Percentiles rank a stretch among this genome's conserved stretches.
These are phyloP conservation scores for Neolecta irregularis DNA, from an alignment of 1,139 yeast species.

Conservation along the genomic window DNA sequence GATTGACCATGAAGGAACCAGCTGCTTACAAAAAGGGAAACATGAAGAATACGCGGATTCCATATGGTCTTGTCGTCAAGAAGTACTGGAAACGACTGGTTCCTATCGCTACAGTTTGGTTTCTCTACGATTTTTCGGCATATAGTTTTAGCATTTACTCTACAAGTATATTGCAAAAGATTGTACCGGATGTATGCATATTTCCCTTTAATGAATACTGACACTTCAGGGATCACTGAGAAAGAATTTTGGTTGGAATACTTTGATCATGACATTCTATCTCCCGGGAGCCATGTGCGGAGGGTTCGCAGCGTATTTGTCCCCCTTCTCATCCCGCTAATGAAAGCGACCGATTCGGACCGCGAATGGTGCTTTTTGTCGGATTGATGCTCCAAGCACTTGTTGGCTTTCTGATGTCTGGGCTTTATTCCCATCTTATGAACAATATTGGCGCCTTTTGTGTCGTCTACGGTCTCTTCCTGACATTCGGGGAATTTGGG, in stretches of 20 bases:
- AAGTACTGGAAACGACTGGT: conserved; percentile 72
- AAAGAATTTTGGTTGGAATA: conserved; percentile 74
- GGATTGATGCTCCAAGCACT: conserved; percentile 65
- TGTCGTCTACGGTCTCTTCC: conserved; percentile 74
- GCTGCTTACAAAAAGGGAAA: conserved; percentile 53
- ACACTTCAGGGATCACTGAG: conserved; percentile 32
- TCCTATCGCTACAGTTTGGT: conserved; percentile 70
- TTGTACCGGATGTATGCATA: conserved; percentile 38
- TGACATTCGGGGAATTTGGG: conserved; percentile 81
- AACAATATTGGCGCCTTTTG: conserved; percentile 60
- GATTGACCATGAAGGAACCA: conserved; percentile 61
- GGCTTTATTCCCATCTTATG: conserved; percentile 36
- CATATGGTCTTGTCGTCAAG: conserved; percentile 53
- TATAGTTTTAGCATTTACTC: conserved; percentile 82
- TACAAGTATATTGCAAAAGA: conserved; percentile 41
- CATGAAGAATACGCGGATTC: conserved; percentile 50
- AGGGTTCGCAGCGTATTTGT: conserved; percentile 57
- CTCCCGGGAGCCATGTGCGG: conserved; percentile 82
- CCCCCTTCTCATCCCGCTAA: no score
- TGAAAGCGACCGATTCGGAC: conserved; percentile 57
- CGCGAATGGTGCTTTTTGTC: conserved; percentile 53
- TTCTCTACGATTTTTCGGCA: conserved; percentile 72
- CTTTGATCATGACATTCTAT: conserved; percentile 73
- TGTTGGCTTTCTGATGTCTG: conserved; percentile 80
- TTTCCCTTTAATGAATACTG: neutral